Evolutionary conservation across 305 asterid species (phyloP), one percentile per base, ranked within the genome.

Genomic region (Ruellia speciosa): DNA sequence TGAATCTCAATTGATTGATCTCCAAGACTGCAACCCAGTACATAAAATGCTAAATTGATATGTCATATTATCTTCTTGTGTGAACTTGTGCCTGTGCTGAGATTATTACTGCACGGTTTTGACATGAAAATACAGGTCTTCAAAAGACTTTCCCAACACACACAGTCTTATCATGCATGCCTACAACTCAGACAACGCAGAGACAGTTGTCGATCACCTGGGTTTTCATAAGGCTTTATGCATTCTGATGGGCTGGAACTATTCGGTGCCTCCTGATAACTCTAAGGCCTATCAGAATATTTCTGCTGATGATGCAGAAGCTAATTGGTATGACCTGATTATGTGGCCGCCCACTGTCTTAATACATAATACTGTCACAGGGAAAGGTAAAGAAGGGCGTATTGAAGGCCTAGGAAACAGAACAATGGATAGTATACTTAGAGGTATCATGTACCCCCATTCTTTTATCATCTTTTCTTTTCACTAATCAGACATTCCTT

Each of bases 401-500:
- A 78, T 70, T 77, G 99, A 92, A 85, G 96, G 99, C 77, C 58
- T 88, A 78, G 99, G 99, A 72, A 88, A 88, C 94, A 78, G 86
- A 77, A 84, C 94, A 34, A 79, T 92, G 95, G 96, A 92, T 82
- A 78, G 77, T 84, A 72, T 74, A 59, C 92, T 92, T 77, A 84
- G 92, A 92, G 99, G 99, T 88, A 88, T 71, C 66, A 48, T 60
- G 58, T 66, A 60, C 68, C 78, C 64, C 67, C 60, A 60, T 64
- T 71, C 62, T 69, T 68, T 24, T 72, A 39, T 78, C 59, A 54
- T 56, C 31, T 53, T 10, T 63, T 54, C 39, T 65, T 48, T 67
- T 75, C 66, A 52, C 0, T 52, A 57, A 13, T 66, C 54, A 72
- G 61, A 57, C 62, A 14, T 61, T 74, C 43, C 54, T 50, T n/a